These are phyloP conservation scores for Sordariomycetes sp. DNA, from an alignment of 2,329 filamentous ascomycete genomes.

Conservation along the genomic window DNA sequence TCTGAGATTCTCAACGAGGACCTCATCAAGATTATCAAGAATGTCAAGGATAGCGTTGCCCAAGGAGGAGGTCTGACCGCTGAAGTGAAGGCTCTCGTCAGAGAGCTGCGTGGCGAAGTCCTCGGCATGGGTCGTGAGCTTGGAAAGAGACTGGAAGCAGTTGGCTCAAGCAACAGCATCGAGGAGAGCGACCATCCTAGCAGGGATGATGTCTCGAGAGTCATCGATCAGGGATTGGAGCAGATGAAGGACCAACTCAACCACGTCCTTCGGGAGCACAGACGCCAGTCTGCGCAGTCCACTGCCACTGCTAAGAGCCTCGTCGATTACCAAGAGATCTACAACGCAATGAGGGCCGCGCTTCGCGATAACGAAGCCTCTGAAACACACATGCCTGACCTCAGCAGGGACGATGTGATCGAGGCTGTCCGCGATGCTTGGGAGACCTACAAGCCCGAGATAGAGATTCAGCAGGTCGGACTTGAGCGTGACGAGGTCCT, in stretches of 20 bases:
- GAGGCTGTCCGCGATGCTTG: slow-evolving; percentile 82
- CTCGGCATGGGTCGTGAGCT: slow-evolving; percentile 91
- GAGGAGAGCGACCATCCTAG: slow-evolving; percentile 41
- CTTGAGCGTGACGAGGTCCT: slow-evolving; percentile 86
- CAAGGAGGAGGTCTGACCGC: slow-evolving; percentile 84
- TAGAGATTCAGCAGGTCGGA: slow-evolving; percentile 82
- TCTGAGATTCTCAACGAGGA: slow-evolving; percentile 64
- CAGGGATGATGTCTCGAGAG: slow-evolving; percentile 61
- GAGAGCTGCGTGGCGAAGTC: slow-evolving; percentile 84
- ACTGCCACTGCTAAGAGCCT: slow-evolving; percentile 48
- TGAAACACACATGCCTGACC: slow-evolving; percentile 24
- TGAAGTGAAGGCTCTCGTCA: slow-evolving; percentile 83
- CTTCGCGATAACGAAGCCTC: slow-evolving; percentile 50
- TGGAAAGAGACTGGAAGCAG: slow-evolving; percentile 74
- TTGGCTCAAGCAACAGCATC: slow-evolving; percentile 34
- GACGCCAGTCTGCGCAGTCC: slow-evolving; percentile 57
- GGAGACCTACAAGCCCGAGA: slow-evolving; percentile 90
- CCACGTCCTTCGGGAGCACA: slow-evolving; percentile 65
- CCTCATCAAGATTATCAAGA: slow-evolving; percentile 70
- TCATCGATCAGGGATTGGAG: slow-evolving; percentile 71
- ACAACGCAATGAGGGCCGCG: slow-evolving; percentile 73
- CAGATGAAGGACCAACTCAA: slow-evolving; percentile 83
- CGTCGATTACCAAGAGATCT: slow-evolving; percentile 76
- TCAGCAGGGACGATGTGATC: slow-evolving; percentile 76
- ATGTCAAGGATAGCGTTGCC: slow-evolving; percentile 84